Evolutionary conservation across 179 eudicot genomes (phyloP), one percentile per base, ranked within the genome.

Genomic region (Dionaea muscipula): DNA sequence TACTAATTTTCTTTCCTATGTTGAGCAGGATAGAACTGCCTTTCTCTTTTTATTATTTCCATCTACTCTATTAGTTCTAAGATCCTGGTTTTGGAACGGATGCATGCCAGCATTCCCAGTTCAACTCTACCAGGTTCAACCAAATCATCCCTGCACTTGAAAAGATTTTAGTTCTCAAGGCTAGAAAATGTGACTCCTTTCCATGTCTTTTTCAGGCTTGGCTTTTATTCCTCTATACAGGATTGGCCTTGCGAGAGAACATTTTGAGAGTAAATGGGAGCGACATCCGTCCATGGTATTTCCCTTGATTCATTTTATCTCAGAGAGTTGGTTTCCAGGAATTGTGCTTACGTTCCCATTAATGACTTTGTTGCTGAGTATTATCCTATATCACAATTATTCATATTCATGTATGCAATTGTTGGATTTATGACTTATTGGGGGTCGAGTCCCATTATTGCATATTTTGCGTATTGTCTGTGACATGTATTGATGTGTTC

Each of bases 51-150:
- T 77, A 61, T 68, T 73, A 47, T 73, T 73, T 59, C 81, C 81
- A 31, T 64, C 68, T 35, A 46, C 61, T 5, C 64, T 77, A 51
- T 54, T 77, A 40, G 5, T 58, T 57, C 71, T 73, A 16, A 64
- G 73, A 71, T 74, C 75, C 39, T 61, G 71, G 63, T 41, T 67
- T 24, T 77, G 78, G 81, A 61, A 70, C 45, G 78, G 76, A 49
- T 77, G 81, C 73, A 66, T 76, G 75, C 81, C 78, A 45, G 78
- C 75, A 26, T 70, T 77, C 63, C 81, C 81, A 1, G 81, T 77
- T 51, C 81, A 77, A 51, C 60, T 73, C 35, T 73, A 77, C 58
- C 76, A 73, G 78, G 81, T 77, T 57, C 16, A 38, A 38, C 26
- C 48, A 36, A 25, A 15, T 43, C 28, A 50, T 55, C 19, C 25